Evolutionary conservation across 441 rosid genomes (phyloP).

Genomic region (Rhodomyrtus psidioides): DNA sequence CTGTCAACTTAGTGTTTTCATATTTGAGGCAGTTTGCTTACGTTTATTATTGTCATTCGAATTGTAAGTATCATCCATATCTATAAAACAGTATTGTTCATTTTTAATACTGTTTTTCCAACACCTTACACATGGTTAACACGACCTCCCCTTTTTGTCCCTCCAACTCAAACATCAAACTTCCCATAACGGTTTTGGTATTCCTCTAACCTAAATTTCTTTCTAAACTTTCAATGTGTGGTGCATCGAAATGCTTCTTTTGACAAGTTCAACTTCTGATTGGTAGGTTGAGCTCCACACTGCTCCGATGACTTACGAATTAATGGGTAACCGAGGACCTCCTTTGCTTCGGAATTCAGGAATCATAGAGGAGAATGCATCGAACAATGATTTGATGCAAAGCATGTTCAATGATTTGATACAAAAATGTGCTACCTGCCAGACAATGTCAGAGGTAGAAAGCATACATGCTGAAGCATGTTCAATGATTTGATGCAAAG

Average conservation of each 20-base stretch:
- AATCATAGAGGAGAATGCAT: not conserved
- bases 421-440: no score
- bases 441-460: no score
- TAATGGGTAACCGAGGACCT: not conserved
- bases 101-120: no score
- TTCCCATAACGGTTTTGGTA: not conserved
- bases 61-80: no score
- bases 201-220: not conserved
- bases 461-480: no score
- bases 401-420: no score
- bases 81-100: no score
- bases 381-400: no score
- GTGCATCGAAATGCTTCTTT: not conserved
- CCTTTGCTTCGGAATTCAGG: not conserved
- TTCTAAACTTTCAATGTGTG: not conserved
- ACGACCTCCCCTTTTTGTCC: not conserved
- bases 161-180: not conserved
- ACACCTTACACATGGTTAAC: not conserved
- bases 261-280: not conserved
- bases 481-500: no score
- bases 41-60: no score
- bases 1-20: no score
- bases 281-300: not conserved
- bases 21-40: no score
- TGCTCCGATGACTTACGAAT: not conserved